Evolutionary conservation across 106 monocot genomes (phyloP).

Genomic region (Apostasia shenzhenica): DNA sequence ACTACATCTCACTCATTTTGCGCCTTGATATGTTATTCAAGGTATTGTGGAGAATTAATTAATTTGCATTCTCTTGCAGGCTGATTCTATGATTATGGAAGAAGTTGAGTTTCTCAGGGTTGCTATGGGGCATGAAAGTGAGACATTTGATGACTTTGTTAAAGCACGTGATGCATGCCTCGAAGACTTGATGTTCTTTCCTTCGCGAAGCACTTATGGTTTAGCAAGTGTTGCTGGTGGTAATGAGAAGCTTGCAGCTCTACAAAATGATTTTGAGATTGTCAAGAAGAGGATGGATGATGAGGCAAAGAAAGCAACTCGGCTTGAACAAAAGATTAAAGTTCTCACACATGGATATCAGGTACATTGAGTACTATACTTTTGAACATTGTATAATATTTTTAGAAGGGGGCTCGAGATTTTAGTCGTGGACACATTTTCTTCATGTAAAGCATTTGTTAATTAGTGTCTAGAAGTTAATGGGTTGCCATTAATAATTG

Average conservation of each 20-base stretch:
- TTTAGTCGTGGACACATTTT: too few species aligned
- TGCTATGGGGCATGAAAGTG: constrained; percentile 92
- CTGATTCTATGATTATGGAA: constrained; percentile 70
- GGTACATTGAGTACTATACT: constrained; percentile 23
- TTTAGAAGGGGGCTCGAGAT: too few species aligned
- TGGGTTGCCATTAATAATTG: too few species aligned
- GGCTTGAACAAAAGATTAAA: constrained; percentile 85
- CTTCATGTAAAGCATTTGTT: too few species aligned
- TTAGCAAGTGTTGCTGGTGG: constrained; percentile 75
- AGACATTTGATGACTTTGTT: constrained; percentile 87
- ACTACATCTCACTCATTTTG: too few species aligned
- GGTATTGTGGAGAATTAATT: too few species aligned
- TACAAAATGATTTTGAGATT: constrained; percentile 84
- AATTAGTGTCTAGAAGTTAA: too few species aligned
- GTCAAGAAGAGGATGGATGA: constrained; percentile 87
- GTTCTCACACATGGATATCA: constrained; percentile 87
- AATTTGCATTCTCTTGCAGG: constrained; percentile 29
- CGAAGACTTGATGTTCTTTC: constrained; percentile 93
- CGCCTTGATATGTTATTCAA: too few species aligned
- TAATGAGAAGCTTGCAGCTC: constrained; percentile 67
- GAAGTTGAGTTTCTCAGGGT: constrained; percentile 61
- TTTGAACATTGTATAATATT: background rate
- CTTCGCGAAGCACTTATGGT: constrained; percentile 62
- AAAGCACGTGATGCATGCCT: constrained; percentile 88
- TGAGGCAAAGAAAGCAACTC: constrained; percentile 79